Base-by-base conservation (phyloP, 2,329 filamentous ascomycete species). In the Lasiodiplodia theobromae region DNA sequence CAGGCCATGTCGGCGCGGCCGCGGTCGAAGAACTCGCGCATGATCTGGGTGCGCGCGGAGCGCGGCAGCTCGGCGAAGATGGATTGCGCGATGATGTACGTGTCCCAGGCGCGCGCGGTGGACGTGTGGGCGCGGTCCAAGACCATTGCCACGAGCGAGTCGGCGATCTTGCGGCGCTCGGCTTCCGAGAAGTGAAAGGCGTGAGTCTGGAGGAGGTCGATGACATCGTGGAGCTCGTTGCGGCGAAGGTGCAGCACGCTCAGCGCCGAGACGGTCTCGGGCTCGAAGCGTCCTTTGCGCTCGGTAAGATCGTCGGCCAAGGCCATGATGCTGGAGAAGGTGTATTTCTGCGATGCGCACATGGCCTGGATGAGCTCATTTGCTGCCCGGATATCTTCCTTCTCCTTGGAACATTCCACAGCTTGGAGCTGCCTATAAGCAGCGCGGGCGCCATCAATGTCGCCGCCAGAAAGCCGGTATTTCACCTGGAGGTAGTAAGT, bases 1-100 rank as follows among this genome's bases (percentile, higher is more conserved):
- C 89, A 89, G 2, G 92, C 94, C 86, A 97, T 94, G 74, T 98
- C 94, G 14, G 92, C 86, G 12, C 94, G 89, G 34, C 87, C 86
- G 49, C 93, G 90, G 8, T 85, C 82, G 76, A 96, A 97, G 80
- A 98, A 97, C 25, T 87, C 84, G 25, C 90, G 86, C 92, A 99
- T 97, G 54, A 97, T 84, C 31, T 85, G 80, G 16, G 90, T 88
- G 11, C 95, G 91, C 62, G 87, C 84, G 2, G 85, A 82, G 6
- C 88, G 84, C n/a, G 87, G 84, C 0, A 90, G 90, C 79, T 84
- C 92, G 75, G 85, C 81, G 71, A 90, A 89, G 11, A 85, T 82
- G n/a, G 85, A 77, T 40, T 83, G 83, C 51, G 89, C 74, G n/a
- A 90, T 84, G 63, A 84, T 83, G 73, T 90, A 90, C 0, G 83